Evolutionary conservation across 345 rosid species (phyloP), one percentile per base, ranked within the genome.

Genomic region (Zanthoxylum bungeanum): DNA sequence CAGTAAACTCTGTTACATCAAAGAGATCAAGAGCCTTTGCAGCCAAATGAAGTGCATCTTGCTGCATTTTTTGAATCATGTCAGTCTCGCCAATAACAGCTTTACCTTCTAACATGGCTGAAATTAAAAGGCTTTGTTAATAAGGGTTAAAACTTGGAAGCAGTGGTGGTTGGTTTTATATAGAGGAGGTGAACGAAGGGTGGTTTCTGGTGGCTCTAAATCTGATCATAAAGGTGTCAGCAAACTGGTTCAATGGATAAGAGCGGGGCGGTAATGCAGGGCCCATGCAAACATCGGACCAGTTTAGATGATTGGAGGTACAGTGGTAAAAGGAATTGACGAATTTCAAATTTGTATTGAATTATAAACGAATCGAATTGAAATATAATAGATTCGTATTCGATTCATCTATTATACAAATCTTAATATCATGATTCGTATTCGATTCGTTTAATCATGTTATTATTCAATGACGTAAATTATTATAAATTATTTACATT

Each of bases 1-100:
- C 76, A 55, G 72, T 74, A 5, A 78, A 72, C 64, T 76, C 78
- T 1, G 78, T 61, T 68, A 63, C 75, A 49, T 79, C 80, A 50
- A 64, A 73, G 39, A 69, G 9, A 34, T 72, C 74, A 31, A 68
- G 79, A 25, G 72, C 58, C 64, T 72, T 71, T 5, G 79, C 77
- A 58, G 82, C 76, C 7, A 66, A 63, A 14, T 75, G 42, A 72
- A 79, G 74, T 55, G 76, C 83, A 40, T 64, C 64, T 2, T 40
- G 21, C 64, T 68, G 79, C 82, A 79, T 69, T 4, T 34, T 50
- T 19, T 63, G 79, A 28, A 72, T 55, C 74, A 72, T 68, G 75
- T 68, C 73, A 10, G 65, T 72, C 61, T 71, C 24, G 0, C 47
- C 76, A 53, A 71, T 75, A 42, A 74, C 44, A 8, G 78, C 73